Percentiles rank a stretch among this genome's conserved stretches.
phyloP scores from a whole-genome alignment of 1,284 basidiomycete genomes.

The Clitocybe nebularis region DNA sequence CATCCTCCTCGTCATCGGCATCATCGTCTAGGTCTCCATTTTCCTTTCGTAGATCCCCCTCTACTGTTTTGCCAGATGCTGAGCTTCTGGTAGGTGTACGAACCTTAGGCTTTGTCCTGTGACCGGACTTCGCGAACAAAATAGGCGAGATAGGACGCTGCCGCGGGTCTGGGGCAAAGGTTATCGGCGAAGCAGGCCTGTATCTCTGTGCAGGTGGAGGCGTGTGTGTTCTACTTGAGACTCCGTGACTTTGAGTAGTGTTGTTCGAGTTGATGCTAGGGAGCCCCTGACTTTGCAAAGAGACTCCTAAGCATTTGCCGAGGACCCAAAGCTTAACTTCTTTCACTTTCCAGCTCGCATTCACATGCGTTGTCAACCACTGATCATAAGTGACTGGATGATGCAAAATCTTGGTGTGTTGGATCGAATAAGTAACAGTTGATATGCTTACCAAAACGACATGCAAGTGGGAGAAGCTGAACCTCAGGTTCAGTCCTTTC shows the following conservation, averaged over 20 bases:
- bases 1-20: constrained; percentile 20
- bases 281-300: constrained; percentile 2
- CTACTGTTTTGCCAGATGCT: constrained; percentile 11
- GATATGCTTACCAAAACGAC: constrained; percentile 46
- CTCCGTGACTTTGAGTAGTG: background rate
- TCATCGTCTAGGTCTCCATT: constrained; percentile 25
- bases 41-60: constrained; percentile 25
- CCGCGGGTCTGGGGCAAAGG: constrained; percentile 40
- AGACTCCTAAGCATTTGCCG: constrained; percentile 42
- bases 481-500: no score
- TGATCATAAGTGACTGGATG: constrained; percentile 61
- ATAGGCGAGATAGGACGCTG: constrained; percentile 54
- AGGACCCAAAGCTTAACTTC: constrained; percentile 61
- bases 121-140: constrained; percentile 40
- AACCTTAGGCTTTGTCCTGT: constrained; percentile 1
- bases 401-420: background rate
- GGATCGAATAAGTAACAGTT: constrained; percentile 1
- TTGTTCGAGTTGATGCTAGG: background rate
- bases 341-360: constrained; percentile 52
- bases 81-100: background rate
- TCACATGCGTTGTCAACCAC: constrained; percentile 65
- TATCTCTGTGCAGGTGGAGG: constrained; percentile 5
- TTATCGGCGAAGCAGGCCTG: constrained; percentile 24
- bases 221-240: background rate
- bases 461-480: constrained; percentile 44